Base-by-base conservation (phyloP, 2,329 filamentous ascomycete species). In the Ceratocystis variospora region DNA sequence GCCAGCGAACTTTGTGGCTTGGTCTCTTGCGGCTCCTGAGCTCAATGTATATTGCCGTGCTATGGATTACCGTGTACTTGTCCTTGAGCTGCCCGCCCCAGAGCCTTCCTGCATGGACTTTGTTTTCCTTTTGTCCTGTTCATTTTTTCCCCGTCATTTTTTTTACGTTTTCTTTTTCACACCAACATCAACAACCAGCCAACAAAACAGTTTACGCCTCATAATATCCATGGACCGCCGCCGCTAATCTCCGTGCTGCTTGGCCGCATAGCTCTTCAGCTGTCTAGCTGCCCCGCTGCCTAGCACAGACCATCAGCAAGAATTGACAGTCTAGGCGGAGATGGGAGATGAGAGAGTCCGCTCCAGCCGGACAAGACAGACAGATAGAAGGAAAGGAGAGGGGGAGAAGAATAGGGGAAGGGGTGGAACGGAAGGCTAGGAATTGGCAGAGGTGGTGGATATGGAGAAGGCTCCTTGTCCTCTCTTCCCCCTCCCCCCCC, bases 361-460 rank as follows among this genome's bases (percentile, higher is more conserved):
- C 61, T 37, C 66, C 66, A 68, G 66, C 48, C 66, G 66, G 66
- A 68, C 65, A 50, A 46, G 41, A 63, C 50, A 61, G 25, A 62
- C 15, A 62, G 61, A 62, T 19, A 62, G 10, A 44, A 25, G 46
- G 15, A 37, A 12, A 25, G 15, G 55, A 33, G 55, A 37, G 55
- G 31, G 28, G 55, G 33, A 46, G 28, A 25, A 61, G 5, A 46
- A 48, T 6, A 15, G 45, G 59, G 55, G 15, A 3, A 59, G n/a
- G 44, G 28, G 12, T n/a, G 31, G 59, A 33, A 25, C 12, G 17
- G 55, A 17, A 53, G 48, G 8, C 55, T 57, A 48, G 8, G 48
- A 28, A 10, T 15, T 3, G 10, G 37, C 12, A 15, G 10, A 41
- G 3, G 10, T 41, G 10, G 37, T 41, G 10, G 37, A 64, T 33